Percentiles rank a stretch among this genome's conserved stretches.
Evolutionary conservation across 257 asterid species (phyloP).

Genomic region (Salvia splendens): DNA sequence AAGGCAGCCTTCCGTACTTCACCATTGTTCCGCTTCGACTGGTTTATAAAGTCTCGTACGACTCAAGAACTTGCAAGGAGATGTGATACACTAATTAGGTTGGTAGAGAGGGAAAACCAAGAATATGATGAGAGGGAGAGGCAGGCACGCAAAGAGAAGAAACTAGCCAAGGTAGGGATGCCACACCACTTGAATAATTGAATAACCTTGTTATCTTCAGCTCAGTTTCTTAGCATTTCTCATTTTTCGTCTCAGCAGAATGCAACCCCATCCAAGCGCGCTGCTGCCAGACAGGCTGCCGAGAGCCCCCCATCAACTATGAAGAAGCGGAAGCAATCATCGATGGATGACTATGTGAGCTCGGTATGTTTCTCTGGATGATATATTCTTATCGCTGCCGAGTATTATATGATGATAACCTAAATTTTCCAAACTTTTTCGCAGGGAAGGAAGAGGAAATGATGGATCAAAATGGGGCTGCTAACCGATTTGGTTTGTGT

Average conservation of each 20-base stretch:
- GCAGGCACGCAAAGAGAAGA: constrained; percentile 97
- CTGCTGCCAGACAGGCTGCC: constrained; percentile 65
- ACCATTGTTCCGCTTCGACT: constrained; percentile 92
- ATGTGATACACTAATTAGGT: constrained; percentile 86
- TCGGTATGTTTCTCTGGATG: constrained; percentile 47
- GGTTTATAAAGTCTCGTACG: constrained; percentile 98
- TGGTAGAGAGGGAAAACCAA: constrained; percentile 95
- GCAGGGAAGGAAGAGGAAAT: constrained; percentile 79
- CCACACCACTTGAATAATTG: background rate
- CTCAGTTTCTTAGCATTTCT: background rate
- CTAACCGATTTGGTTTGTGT: background rate
- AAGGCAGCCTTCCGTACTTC: constrained; percentile 97
- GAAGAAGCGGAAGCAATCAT: constrained; percentile 75
- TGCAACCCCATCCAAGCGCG: constrained; percentile 72
- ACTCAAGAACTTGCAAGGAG: constrained; percentile 99
- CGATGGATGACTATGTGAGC: constrained; percentile 78
- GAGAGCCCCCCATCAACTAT: constrained; percentile 70
- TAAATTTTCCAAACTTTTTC: background rate
- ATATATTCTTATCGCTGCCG: background rate
- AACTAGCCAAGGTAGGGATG: constrained; percentile 69
- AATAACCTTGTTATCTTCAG: background rate
- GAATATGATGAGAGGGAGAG: constrained; percentile 97
- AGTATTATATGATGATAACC: background rate
- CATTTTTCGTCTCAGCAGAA: constrained; percentile 36
- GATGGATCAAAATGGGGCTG: constrained; percentile 29